These are phyloP conservation scores for Cytospora piceae DNA, from an alignment of 2,329 filamentous ascomycete species.

Conservation along the genomic window DNA sequence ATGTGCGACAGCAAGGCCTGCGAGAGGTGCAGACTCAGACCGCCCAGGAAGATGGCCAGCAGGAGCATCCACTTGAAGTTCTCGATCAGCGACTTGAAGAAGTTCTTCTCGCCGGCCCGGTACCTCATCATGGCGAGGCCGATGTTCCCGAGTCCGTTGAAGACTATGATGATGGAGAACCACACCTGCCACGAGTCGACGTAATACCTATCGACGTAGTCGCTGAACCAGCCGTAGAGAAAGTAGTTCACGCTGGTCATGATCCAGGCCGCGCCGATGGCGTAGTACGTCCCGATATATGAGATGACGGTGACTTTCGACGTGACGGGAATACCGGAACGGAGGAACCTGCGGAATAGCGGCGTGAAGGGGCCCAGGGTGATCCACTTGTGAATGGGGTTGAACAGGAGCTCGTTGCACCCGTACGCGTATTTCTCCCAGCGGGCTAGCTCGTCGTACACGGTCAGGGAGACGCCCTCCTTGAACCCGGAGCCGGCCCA, in stretches of 20 bases:
- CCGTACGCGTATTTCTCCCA: slow-evolving; percentile 90
- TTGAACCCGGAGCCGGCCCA: slow-evolving; percentile 80
- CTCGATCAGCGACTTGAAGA: slow-evolving; percentile 61
- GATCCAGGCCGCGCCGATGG: slow-evolving; percentile 75
- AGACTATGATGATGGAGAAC: slow-evolving; percentile 80
- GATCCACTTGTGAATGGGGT: slow-evolving; percentile 75
- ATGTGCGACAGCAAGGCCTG: slow-evolving; percentile 81
- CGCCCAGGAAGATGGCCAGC: slow-evolving; percentile 81
- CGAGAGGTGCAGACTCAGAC: slow-evolving; percentile 78
- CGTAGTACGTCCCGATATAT: slow-evolving; percentile 81
- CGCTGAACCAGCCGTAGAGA: slow-evolving; percentile 75
- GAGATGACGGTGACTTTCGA: slow-evolving; percentile 77
- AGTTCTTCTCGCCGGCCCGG: slow-evolving; percentile 65
- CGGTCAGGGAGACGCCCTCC: slow-evolving; percentile 81
- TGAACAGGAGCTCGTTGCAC: slow-evolving; percentile 81
- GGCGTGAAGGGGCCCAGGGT: slow-evolving; percentile 77
- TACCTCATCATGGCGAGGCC: slow-evolving; percentile 74
- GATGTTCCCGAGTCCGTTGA: slow-evolving; percentile 75
- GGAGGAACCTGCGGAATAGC: slow-evolving; percentile 74
- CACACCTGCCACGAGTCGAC: slow-evolving; percentile 78
- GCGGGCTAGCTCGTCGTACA: slow-evolving; percentile 81
- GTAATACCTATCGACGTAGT: slow-evolving; percentile 79
- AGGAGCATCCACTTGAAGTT: slow-evolving; percentile 76
- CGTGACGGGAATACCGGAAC: slow-evolving; percentile 73
- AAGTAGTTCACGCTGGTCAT: slow-evolving; percentile 77